Evolutionary conservation across 1,139 yeast genomes (phyloP).

Genomic region (Lizanozyma gosingica): DNA sequence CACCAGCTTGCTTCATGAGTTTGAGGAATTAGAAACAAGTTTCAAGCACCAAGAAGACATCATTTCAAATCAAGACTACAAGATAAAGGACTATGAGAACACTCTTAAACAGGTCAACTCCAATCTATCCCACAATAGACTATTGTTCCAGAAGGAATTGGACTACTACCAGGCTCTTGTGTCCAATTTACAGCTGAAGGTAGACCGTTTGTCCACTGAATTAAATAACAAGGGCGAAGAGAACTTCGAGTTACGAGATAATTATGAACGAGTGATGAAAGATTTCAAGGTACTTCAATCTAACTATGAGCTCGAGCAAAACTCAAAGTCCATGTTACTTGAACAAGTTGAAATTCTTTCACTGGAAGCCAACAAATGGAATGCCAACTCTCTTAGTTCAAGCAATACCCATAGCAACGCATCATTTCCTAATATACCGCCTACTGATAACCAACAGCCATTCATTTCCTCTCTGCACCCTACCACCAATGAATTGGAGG

Average conservation of each 20-base stretch:
- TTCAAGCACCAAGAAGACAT: slow-evolving; percentile 11
- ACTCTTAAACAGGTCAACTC: slow-evolving; percentile 13
- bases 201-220: slow-evolving; percentile 18
- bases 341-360: slow-evolving; percentile 47
- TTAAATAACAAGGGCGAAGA: slow-evolving; percentile 9
- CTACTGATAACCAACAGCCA: background rate
- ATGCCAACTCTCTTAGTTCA: too few relatives aligned
- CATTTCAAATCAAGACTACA: slow-evolving; percentile 14
- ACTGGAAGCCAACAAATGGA: slow-evolving; percentile 27
- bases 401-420: slow-evolving; percentile 12
- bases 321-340: slow-evolving; percentile 42
- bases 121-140: slow-evolving; percentile 18
- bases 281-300: slow-evolving; percentile 32
- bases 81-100: slow-evolving; percentile 14
- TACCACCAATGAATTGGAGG: slow-evolving; percentile 5
- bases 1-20: slow-evolving; percentile 14
- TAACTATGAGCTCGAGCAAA: slow-evolving; percentile 39
- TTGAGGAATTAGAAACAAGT: slow-evolving; percentile 16
- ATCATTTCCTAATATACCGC: slow-evolving; percentile 7
- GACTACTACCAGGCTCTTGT: slow-evolving; percentile 24
- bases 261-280: slow-evolving; percentile 24
- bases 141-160: slow-evolving; percentile 22
- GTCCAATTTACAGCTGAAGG: slow-evolving; percentile 21
- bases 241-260: slow-evolving; percentile 11
- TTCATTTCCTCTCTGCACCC: slow-evolving; percentile 6